phyloP scores from a whole-genome alignment of 306 rosid genomes.

The Lupinus albus region DNA sequence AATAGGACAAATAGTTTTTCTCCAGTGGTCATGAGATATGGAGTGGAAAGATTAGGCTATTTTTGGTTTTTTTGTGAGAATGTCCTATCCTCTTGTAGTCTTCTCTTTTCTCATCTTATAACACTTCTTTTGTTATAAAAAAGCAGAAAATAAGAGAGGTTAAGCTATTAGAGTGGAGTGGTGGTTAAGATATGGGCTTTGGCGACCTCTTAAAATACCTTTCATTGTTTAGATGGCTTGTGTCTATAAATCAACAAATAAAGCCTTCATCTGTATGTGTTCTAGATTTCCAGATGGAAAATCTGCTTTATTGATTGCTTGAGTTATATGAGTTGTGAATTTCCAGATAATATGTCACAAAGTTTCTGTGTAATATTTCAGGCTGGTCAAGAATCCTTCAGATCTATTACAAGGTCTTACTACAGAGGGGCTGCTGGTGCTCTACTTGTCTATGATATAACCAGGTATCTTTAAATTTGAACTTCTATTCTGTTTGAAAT shows the following conservation, averaged over 20 bases:
- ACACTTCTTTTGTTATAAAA: too few relatives aligned
- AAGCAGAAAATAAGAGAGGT: too few relatives aligned
- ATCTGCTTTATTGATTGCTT: slow-evolving; percentile 20
- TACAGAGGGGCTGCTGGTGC: slow-evolving; percentile 99
- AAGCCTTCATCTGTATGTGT: not conserved
- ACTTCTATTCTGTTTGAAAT: slow-evolving; percentile 23
- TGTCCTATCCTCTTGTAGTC: too few relatives aligned
- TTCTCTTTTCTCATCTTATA: too few relatives aligned
- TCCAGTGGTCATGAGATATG: slow-evolving; percentile 20
- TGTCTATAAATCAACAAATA: slow-evolving; percentile 1
- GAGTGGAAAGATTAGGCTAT: not conserved
- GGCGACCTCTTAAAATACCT: slow-evolving; percentile 1
- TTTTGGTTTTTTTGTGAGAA: too few relatives aligned
- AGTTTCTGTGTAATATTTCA: slow-evolving; percentile 44
- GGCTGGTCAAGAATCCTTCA: slow-evolving; percentile 99
- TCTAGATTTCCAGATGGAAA: not conserved
- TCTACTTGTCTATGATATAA: slow-evolving; percentile 89
- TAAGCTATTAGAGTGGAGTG: slow-evolving; percentile 4
- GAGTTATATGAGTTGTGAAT: slow-evolving; percentile 30
- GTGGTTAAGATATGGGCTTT: slow-evolving; percentile 11
- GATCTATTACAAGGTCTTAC: slow-evolving; percentile 95
- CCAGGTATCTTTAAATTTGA: slow-evolving; percentile 63
- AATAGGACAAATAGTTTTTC: not conserved
- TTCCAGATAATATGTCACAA: slow-evolving; percentile 21
- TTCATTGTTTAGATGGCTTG: slow-evolving; percentile 2